Conservation (phyloP, 345 rosid genomes). For the Fremontodendron californicum region DNA sequence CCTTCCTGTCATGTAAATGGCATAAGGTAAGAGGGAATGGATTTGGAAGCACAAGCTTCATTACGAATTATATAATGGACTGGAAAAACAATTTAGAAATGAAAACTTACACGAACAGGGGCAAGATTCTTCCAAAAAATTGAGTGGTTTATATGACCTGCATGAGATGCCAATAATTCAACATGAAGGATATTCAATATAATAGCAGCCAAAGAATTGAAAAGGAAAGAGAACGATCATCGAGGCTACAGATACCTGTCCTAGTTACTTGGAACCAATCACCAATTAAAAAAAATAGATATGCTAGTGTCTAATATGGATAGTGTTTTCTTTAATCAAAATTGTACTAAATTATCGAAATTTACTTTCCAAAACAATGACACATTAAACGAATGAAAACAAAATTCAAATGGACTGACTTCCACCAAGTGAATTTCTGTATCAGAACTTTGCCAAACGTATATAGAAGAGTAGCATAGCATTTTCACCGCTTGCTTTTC, state of each 20-base stretch:
- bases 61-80: background rate
- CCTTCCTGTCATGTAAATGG: conserved; percentile 54
- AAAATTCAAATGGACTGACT: background rate
- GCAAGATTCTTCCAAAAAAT: conserved; percentile 90
- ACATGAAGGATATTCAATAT: background rate
- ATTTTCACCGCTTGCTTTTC: too few relatives aligned
- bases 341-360: background rate
- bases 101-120: conserved; percentile 54
- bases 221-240: background rate
- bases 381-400: background rate
- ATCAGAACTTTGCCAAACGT: background rate
- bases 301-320: background rate
- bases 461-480: background rate
- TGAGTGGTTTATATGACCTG: conserved; percentile 94
- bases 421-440: background rate
- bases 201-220: background rate
- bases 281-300: background rate
- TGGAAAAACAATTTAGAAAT: background rate
- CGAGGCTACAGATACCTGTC: background rate
- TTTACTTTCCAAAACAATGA: background rate
- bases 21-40: background rate
- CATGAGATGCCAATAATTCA: conserved; percentile 4
- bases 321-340: background rate
- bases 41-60: background rate
- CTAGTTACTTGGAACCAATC: background rate